Evolutionary conservation across 2,329 filamentous ascomycete species (phyloP), one percentile per base, ranked within the genome.

Genomic region (Xylariaceae sp.): DNA sequence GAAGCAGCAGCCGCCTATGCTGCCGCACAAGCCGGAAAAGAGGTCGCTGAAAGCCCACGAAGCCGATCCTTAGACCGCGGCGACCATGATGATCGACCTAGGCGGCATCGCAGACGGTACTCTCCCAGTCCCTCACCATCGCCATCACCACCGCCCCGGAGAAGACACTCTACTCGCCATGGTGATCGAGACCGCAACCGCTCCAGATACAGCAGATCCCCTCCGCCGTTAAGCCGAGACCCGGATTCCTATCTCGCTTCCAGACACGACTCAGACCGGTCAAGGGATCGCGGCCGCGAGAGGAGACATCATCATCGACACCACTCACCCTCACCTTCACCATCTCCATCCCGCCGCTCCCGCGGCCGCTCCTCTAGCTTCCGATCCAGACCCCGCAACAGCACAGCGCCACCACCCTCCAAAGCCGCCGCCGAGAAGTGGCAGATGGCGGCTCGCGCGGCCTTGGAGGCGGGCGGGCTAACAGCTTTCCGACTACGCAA

Each of bases 381-480:
- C 5, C 54, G 44, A 3, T 50, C 41, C 11, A 47, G 55, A 8
- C 55, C 6, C 36, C 47, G 26, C 28, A 14, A 8, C n/a, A 56
- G 52, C 16, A 48, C 6, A 60, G 48, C 16, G 56, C 53, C 3
- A 6, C 41, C 53, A 8, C 54, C 64, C 11, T 24, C 66, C 4
- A 23, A 54, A 16, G 60, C 49, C 29, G 48, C 39, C 5, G 66
- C 65, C 2, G 60, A 67, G 1, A 61, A 67, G 9, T 72, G 69
- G 71, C 69, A 72, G 62, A 65, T 67, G 60, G 78, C 79, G 0
- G 78, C 78, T 1, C 74, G 76, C 3, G 78, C 78, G 1, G 79
- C 79, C 3, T 67, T 82, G 1, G 74, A 76, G 29, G 80, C 79
- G 1, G 80, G 79, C 31, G 80, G 79, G 1, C 72, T 81, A 44